phyloP scores from a whole-genome alignment of 768 basidiomycete genomes.

The Thelephora ganbajun region DNA sequence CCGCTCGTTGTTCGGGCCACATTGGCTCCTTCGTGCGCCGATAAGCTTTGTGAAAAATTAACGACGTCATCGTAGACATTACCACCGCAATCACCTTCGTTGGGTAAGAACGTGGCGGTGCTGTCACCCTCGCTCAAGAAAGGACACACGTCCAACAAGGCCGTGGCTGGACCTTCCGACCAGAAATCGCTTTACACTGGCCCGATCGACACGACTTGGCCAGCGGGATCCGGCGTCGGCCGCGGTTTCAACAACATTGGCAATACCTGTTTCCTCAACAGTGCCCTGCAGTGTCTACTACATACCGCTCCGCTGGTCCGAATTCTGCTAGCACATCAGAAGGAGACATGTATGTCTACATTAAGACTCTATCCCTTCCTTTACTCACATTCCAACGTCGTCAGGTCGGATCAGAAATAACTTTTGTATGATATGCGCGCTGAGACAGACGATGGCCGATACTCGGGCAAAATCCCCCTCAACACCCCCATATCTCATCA shows the following conservation, averaged over 20 bases:
- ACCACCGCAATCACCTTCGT: conserved; percentile 12
- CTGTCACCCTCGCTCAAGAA: conserved; percentile 8
- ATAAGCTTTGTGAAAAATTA: background rate
- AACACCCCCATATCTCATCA: conserved; percentile 54
- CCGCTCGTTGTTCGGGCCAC: background rate
- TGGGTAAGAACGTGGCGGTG: background rate
- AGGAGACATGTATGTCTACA: conserved; percentile 41
- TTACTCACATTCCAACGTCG: background rate
- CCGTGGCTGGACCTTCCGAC: conserved; percentile 14
- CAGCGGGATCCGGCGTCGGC: conserved; percentile 30
- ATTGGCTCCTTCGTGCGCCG: too few species aligned
- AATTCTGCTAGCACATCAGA: conserved; percentile 36
- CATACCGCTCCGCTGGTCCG: conserved; percentile 83
- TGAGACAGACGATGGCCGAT: conserved; percentile 42
- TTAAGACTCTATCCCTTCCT: background rate
- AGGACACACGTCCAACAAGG: background rate
- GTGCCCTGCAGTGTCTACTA: conserved; percentile 81
- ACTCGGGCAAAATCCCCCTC: conserved; percentile 32
- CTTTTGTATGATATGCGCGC: conserved; percentile 73
- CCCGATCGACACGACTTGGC: conserved; percentile 54
- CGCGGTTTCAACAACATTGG: conserved; percentile 71
- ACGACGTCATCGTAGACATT: conserved; percentile 10
- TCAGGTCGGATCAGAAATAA: conserved; percentile 27
- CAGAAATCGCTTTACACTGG: conserved; percentile 31
- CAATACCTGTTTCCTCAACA: conserved; percentile 95